These are phyloP conservation scores for Starmerella floris DNA, from an alignment of 805 yeast species.

Conservation along the genomic window DNA sequence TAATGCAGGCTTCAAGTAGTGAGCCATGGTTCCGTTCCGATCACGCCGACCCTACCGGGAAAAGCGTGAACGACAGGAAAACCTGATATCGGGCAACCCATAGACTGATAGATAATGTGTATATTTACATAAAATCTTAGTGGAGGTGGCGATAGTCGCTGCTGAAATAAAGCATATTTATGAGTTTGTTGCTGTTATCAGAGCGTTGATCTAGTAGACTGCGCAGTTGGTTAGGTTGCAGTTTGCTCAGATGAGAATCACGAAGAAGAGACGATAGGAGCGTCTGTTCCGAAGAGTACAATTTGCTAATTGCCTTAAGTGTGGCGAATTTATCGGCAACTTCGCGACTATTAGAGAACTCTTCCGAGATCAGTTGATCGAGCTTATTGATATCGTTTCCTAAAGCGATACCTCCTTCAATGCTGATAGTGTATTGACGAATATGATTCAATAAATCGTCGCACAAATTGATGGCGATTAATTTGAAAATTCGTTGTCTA, in stretches of 20 bases:
- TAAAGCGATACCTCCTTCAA: constrained; percentile 69
- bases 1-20: too few relatives aligned
- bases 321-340: constrained; percentile 53
- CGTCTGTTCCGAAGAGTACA: constrained; percentile 74
- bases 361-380: constrained; percentile 46
- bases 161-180: constrained; percentile 17
- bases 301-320: constrained; percentile 66
- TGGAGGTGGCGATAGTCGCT: background rate
- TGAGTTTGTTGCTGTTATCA: constrained; percentile 14
- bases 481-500: constrained; percentile 37
- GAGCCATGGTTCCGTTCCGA: too few relatives aligned
- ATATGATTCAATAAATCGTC: constrained; percentile 54
- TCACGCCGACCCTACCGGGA: too few relatives aligned
- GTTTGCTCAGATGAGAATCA: constrained; percentile 61
- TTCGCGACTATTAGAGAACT: constrained; percentile 46
- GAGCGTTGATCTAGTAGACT: constrained; percentile 17
- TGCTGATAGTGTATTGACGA: constrained; percentile 59
- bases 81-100: too few relatives aligned
- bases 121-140: too few relatives aligned
- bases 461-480: constrained; percentile 47
- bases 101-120: too few relatives aligned
- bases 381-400: constrained; percentile 73
- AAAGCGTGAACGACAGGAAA: too few relatives aligned
- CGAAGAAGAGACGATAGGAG: constrained; percentile 62
- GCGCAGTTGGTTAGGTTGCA: constrained; percentile 37